A percentile compares a stretch with the other conserved stretches of the same genome.
Evolutionary conservation across 1,284 basidiomycete species (phyloP).

Genomic region (Rhodotorula sp.): DNA sequence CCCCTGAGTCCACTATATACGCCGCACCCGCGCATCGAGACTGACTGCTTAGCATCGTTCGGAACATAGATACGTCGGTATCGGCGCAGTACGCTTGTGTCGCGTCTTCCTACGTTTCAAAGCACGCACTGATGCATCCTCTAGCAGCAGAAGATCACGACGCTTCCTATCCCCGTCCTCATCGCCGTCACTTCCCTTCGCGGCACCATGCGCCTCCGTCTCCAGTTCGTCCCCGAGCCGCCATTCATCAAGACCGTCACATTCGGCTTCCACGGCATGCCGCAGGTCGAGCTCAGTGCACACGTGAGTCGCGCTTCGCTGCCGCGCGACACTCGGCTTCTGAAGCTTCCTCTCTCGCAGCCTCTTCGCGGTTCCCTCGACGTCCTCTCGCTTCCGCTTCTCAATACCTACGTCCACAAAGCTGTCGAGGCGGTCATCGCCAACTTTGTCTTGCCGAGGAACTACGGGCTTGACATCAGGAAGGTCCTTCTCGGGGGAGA

Average conservation of each 20-base stretch:
- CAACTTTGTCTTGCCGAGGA: constrained; percentile 9
- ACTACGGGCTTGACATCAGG: constrained; percentile 14
- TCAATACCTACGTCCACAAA: neutral
- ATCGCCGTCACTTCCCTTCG: constrained; percentile 4
- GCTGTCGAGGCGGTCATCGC: neutral
- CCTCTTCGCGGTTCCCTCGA: constrained; percentile 1
- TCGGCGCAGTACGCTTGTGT: constrained; percentile 8
- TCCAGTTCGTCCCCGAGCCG: constrained; percentile 12
- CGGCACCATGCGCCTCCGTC: constrained; percentile 1
- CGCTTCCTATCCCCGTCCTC: constrained; percentile 12
- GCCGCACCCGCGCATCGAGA: no score
- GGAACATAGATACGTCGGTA: neutral
- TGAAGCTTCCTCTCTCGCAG: neutral
- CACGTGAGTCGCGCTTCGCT: neutral
- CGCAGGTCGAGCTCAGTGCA: constrained; percentile 3
- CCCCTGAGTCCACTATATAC: no score
- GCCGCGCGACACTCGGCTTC: no score
- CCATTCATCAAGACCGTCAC: constrained; percentile 18
- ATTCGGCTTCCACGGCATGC: constrained; percentile 1
- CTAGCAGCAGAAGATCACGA: constrained; percentile 2
- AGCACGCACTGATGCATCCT: neutral
- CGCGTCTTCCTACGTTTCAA: no score
- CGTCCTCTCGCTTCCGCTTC: constrained; percentile 12
- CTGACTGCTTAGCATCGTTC: neutral
- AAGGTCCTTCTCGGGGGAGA: constrained; percentile 16